Evolutionary conservation across 495 filamentous ascomycete species (phyloP).

Genomic region (Ascobolus immersus): DNA sequence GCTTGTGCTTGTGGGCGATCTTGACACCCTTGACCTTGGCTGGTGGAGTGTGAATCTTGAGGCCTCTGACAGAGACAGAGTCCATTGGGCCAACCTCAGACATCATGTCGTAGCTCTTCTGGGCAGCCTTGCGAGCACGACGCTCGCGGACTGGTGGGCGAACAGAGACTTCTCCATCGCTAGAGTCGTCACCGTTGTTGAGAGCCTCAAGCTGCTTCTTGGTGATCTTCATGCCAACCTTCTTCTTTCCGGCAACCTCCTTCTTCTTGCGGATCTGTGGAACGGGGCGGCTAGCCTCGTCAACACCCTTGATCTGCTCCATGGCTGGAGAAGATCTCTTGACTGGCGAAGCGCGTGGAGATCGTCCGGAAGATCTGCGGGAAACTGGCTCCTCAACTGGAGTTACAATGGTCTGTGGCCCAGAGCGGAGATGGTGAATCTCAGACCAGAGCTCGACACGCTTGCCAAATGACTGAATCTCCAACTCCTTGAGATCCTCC

Average conservation of each 20-base stretch:
- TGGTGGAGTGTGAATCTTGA: no score
- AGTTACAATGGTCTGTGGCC: slow-evolving; percentile 2
- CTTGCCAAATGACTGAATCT: slow-evolving; percentile 79
- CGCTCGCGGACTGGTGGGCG: no score
- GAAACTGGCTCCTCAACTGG: slow-evolving; percentile 1
- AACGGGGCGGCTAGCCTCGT: slow-evolving; percentile 29
- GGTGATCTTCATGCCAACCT: no score
- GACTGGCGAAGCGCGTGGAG: background rate
- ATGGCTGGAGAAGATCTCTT: slow-evolving; percentile 33
- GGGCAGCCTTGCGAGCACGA: no score
- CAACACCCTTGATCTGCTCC: slow-evolving; percentile 17
- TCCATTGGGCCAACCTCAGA: no score
- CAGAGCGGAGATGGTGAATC: slow-evolving; percentile 44
- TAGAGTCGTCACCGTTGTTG: background rate
- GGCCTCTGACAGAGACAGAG: no score
- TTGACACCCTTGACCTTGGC: no score
- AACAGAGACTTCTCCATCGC: no score
- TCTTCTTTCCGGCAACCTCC: slow-evolving; percentile 45
- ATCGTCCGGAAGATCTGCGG: background rate
- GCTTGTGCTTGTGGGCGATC: no score
- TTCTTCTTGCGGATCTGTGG: slow-evolving; percentile 38
- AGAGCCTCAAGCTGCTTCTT: background rate
- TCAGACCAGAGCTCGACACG: slow-evolving; percentile 64
- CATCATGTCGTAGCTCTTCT: no score
- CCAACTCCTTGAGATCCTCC: slow-evolving; percentile 69